Percentiles rank a stretch among this genome's conserved stretches.
Evolutionary conservation across 129 eudicot genomes (phyloP).

Genomic region (Tagetes erecta): DNA sequence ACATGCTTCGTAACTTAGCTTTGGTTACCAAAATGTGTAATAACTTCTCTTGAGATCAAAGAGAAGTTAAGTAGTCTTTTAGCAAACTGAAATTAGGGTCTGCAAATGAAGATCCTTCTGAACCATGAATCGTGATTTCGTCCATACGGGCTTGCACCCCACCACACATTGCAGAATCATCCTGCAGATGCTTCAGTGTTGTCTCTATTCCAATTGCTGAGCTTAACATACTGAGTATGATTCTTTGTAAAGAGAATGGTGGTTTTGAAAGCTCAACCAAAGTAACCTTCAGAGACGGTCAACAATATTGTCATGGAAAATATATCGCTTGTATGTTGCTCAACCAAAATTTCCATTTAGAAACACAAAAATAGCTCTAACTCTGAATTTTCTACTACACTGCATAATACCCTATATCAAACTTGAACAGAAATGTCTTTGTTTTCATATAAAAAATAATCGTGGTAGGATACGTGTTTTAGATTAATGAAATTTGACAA

Average conservation of each 20-base stretch:
- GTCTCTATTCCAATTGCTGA: conserved; percentile 57
- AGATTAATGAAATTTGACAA: background rate
- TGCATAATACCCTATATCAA: background rate
- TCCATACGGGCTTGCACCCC: conserved; percentile 93
- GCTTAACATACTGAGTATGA: conserved; percentile 57
- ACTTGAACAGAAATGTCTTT: background rate
- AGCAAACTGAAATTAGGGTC: conserved; percentile 45
- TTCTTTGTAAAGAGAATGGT: conserved; percentile 53
- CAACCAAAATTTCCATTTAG: background rate
- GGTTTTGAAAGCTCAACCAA: conserved; percentile 82
- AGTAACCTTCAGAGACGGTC: conserved; percentile 53
- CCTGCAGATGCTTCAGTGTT: conserved; percentile 49
- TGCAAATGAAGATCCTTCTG: conserved; percentile 50
- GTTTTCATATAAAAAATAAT: no score
- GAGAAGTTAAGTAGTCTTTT: conserved; percentile 51
- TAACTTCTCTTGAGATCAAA: conserved; percentile 27
- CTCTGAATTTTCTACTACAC: background rate
- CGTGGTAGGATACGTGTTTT: background rate
- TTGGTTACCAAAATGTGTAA: background rate
- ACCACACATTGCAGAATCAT: conserved; percentile 43
- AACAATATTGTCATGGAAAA: conserved; percentile 8
- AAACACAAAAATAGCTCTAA: no score
- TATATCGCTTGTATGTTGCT: background rate
- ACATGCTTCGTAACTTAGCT: background rate
- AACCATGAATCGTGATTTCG: conserved; percentile 57